A percentile compares a stretch with the other conserved stretches of the same genome.
These are phyloP conservation scores for Podila epigama DNA, from an alignment of 192 early-diverging fungal species.

Conservation along the genomic window DNA sequence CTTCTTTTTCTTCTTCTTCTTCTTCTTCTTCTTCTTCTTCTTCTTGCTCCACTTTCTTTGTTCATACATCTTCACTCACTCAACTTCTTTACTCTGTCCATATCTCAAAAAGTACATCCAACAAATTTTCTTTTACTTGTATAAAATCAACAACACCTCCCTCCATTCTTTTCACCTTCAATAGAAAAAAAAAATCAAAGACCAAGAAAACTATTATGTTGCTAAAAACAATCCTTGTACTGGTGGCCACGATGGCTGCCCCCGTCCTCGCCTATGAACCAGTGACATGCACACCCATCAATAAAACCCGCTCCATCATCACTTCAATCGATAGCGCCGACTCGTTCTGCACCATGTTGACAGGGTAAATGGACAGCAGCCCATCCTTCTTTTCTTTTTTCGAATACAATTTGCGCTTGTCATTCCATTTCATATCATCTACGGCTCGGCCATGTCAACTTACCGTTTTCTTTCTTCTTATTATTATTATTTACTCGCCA, in stretches of 20 bases:
- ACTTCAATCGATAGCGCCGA: background rate
- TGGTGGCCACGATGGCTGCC: background rate
- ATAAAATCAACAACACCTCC: no score
- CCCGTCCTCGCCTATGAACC: background rate
- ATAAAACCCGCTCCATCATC: background rate
- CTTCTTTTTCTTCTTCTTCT: background rate
- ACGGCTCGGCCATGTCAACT: no score
- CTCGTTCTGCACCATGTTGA: conserved; percentile 13
- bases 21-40: background rate
- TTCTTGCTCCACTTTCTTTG: background rate
- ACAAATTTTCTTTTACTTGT: no score
- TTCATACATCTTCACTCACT: background rate
- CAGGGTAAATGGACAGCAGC: no score
- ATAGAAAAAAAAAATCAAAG: background rate
- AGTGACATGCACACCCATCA: background rate
- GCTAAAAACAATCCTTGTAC: background rate
- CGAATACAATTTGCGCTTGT: no score
- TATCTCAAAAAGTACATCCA: no score
- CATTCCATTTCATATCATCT: no score
- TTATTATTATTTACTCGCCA: no score
- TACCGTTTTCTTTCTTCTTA: no score
- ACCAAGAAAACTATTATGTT: background rate
- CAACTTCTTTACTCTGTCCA: background rate
- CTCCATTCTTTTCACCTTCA: background rate
- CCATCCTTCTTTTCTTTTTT: no score